These are phyloP conservation scores for Rubroboletus pulcherrimus DNA, from an alignment of 768 basidiomycete genomes.

Conservation along the genomic window DNA sequence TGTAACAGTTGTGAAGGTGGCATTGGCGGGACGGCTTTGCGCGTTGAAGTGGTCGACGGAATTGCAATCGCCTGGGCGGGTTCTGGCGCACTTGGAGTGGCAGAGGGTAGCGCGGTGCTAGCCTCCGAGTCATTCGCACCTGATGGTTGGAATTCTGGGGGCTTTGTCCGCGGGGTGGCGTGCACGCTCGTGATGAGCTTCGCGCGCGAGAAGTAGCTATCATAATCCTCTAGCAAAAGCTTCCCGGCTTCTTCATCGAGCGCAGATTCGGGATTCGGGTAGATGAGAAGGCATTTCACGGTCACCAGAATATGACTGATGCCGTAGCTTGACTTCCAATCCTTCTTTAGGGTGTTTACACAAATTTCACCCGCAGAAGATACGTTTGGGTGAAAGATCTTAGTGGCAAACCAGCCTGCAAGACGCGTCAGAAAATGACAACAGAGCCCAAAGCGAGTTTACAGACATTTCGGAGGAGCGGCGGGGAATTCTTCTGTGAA, in stretches of 20 bases:
- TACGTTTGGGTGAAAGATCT: slow-evolving; percentile 98
- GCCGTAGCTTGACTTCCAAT: slow-evolving; percentile 91
- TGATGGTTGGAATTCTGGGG: slow-evolving; percentile 64
- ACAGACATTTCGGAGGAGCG: slow-evolving; percentile 84
- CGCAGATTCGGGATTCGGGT: slow-evolving; percentile 95
- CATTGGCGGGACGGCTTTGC: slow-evolving; percentile 42
- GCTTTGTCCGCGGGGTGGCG: slow-evolving; percentile 74
- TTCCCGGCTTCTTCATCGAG: slow-evolving; percentile 96
- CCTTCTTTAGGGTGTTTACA: slow-evolving; percentile 96
- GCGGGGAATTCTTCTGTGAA: slow-evolving; percentile 95
- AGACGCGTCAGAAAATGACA: slow-evolving; percentile 3
- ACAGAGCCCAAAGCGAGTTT: not conserved
- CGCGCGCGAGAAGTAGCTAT: slow-evolving; percentile 81
- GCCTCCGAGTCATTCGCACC: slow-evolving; percentile 26
- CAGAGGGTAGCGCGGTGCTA: slow-evolving; percentile 11
- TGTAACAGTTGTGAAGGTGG: slow-evolving; percentile 38
- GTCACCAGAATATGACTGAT: slow-evolving; percentile 89
- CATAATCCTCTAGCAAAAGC: slow-evolving; percentile 84
- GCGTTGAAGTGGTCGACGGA: slow-evolving; percentile 38
- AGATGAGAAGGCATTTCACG: slow-evolving; percentile 93
- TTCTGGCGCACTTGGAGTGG: slow-evolving; percentile 19
- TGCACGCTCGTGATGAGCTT: slow-evolving; percentile 89
- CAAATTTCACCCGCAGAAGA: slow-evolving; percentile 89
- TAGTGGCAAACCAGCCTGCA: slow-evolving; percentile 84
- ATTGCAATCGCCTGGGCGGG: slow-evolving; percentile 35